Conservation (phyloP, 1,284 basidiomycete species). For the Fomitopsis pinicola region DNA sequence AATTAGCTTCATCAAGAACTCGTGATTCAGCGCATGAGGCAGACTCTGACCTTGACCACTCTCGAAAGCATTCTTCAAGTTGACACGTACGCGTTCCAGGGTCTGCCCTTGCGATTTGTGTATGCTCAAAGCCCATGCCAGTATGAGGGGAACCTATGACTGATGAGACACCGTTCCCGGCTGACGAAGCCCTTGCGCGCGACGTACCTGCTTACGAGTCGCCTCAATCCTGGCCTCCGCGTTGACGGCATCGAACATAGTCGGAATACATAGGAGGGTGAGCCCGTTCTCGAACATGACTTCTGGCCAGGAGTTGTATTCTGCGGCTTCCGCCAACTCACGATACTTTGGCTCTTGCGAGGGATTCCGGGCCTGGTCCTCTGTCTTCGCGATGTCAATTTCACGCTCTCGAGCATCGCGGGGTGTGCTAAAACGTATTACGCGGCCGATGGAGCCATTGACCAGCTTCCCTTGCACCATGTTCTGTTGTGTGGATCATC, state of each 20-base stretch:
- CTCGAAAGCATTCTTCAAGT: no score
- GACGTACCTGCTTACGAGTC: constrained; percentile 42
- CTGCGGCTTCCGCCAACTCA: constrained; percentile 4
- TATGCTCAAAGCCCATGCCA: no score
- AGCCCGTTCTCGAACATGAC: constrained; percentile 48
- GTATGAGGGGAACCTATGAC: no score
- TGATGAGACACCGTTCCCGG: no score
- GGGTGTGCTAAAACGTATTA: constrained; percentile 60
- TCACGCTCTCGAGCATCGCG: constrained; percentile 40
- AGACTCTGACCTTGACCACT: no score
- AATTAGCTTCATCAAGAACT: no score
- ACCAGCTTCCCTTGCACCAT: constrained; percentile 55
- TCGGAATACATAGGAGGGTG: constrained; percentile 43
- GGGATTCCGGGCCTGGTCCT: not conserved
- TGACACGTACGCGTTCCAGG: no score
- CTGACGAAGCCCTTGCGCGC: not conserved
- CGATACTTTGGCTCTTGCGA: constrained; percentile 4
- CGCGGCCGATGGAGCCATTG: constrained; percentile 85
- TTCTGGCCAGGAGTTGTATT: constrained; percentile 41
- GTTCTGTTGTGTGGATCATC: not conserved
- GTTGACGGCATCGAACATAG: constrained; percentile 57
- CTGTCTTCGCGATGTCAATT: constrained; percentile 31
- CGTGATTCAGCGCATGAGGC: no score
- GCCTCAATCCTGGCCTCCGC: constrained; percentile 34
- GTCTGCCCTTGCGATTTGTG: no score